Conservation (phyloP, 2,329 filamentous ascomycete genomes). For the Xenoacremonium recifei region DNA sequence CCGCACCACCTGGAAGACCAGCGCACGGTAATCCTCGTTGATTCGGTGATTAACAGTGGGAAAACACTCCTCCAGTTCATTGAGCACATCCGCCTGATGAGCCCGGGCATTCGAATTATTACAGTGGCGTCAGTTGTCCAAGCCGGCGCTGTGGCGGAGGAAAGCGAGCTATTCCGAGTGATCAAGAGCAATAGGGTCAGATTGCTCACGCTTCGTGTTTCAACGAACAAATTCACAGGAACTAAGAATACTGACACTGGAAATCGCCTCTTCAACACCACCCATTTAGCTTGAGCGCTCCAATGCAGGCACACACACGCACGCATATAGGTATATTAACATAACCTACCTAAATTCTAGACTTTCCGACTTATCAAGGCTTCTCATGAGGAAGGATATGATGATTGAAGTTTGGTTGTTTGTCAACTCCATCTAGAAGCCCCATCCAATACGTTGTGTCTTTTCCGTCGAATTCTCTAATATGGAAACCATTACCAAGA, state of each 20-base stretch:
- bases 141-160: slow-evolving; percentile 20
- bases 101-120: slow-evolving; percentile 44
- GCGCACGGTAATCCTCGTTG: slow-evolving; percentile 51
- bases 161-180: slow-evolving; percentile 12
- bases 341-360: too few species aligned
- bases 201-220: slow-evolving; percentile 53
- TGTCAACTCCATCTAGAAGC: too few species aligned
- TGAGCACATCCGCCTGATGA: slow-evolving; percentile 35
- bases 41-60: slow-evolving; percentile 57
- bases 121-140: slow-evolving; percentile 58
- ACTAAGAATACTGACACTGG: slow-evolving; percentile 55
- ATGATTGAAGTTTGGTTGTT: too few species aligned
- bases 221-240: slow-evolving; percentile 55
- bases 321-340: too few species aligned
- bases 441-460: too few species aligned
- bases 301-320: too few species aligned
- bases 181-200: slow-evolving; percentile 23
- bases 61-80: slow-evolving; percentile 4
- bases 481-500: slow-evolving; percentile 3
- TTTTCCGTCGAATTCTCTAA: neutral
- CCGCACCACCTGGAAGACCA: slow-evolving; percentile 37
- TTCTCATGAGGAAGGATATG: too few species aligned
- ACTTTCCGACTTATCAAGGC: too few species aligned
- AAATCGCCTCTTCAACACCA: slow-evolving; percentile 59
- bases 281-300: slow-evolving; percentile 34